phyloP scores from a whole-genome alignment of 768 basidiomycete species.

The Tephrocybe rancida region DNA sequence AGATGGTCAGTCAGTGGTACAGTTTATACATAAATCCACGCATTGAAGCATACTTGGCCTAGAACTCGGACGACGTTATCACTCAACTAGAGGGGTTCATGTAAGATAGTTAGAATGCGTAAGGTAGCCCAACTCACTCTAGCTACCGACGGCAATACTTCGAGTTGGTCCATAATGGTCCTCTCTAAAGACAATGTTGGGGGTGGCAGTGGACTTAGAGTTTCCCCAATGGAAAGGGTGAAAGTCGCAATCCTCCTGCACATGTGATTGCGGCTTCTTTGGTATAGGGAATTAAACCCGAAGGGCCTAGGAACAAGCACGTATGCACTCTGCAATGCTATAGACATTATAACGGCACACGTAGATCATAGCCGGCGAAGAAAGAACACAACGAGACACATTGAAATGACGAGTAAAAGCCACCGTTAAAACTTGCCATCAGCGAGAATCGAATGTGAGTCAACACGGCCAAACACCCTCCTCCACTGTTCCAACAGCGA shows the following conservation, averaged over 20 bases:
- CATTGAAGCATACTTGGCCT: slow-evolving; percentile 60
- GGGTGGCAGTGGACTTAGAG: background rate
- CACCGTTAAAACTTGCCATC: background rate
- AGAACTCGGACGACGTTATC: slow-evolving; percentile 67
- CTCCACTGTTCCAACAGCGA: slow-evolving; percentile 11
- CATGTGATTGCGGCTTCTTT: slow-evolving; percentile 17
- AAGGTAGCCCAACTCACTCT: slow-evolving; percentile 41
- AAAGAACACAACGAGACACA: background rate
- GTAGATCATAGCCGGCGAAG: background rate
- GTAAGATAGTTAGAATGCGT: background rate
- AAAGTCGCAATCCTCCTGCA: slow-evolving; percentile 3
- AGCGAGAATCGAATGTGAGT: background rate
- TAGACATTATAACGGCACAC: background rate
- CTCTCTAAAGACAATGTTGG: background rate
- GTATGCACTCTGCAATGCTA: too few relatives aligned
- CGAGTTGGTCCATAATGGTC: slow-evolving; percentile 49
- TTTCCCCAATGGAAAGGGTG: background rate
- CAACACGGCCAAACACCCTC: slow-evolving; percentile 22
- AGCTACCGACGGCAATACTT: slow-evolving; percentile 52
- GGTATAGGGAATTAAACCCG: slow-evolving; percentile 1
- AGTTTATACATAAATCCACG: background rate
- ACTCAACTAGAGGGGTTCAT: slow-evolving; percentile 53
- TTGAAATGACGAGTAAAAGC: background rate
- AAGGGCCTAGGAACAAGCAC: background rate
- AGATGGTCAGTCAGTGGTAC: background rate